Base-by-base conservation (phyloP, 2,329 filamentous ascomycete genomes). In the Zymoseptoria crescenta region DNA sequence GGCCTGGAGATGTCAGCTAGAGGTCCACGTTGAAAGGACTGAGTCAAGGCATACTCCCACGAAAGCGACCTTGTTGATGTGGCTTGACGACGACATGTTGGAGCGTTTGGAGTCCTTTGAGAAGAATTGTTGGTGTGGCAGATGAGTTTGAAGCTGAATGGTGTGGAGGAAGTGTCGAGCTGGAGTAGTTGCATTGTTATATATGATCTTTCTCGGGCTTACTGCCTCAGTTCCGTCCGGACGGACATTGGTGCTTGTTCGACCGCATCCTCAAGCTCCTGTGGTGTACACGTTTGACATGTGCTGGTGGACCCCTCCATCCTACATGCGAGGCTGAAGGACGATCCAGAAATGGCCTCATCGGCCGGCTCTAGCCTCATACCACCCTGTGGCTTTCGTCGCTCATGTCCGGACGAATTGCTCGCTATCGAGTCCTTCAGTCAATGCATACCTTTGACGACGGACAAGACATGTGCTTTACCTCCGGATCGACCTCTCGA, bases 21-120 rank as follows among this genome's bases (percentile, higher is more conserved):
- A 13, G 9, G 10, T 51, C 21, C 45, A 1, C 35, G 4, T 2
- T 8, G 28, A 49, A 10, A 13, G 21, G 20, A 24, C 8, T 27
- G 28, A 54, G 10, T 27, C 13, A 13, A 24, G 13, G 59, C 67
- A 59, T 62, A 73, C 74, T 48, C 75, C 75, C 27, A 77, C 72
- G 52, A 77, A 70, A 20, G 75, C 76, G 29, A 77, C 66, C 13
- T 73, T 76, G 50, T 70, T 68, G 56, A 77, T 62, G 58, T 65
- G 55, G 53, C 67, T 68, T 49, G 57, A 58, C 13, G 9, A 21
- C 16, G 49, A 24, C 49, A 51, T 51, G 20, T 21, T 24, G n/a
- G 5, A 6, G 3, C 4, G 16, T 5, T 51, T 10, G 49, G 6
- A 50, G 49, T 51, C 10, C 8, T 27, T 51, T 16, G 24, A 27